A percentile compares a stretch with the other conserved stretches of the same genome.
These are phyloP conservation scores for Cyphellophora europaea DNA, from an alignment of 2,329 filamentous ascomycete species.

Conservation along the genomic window DNA sequence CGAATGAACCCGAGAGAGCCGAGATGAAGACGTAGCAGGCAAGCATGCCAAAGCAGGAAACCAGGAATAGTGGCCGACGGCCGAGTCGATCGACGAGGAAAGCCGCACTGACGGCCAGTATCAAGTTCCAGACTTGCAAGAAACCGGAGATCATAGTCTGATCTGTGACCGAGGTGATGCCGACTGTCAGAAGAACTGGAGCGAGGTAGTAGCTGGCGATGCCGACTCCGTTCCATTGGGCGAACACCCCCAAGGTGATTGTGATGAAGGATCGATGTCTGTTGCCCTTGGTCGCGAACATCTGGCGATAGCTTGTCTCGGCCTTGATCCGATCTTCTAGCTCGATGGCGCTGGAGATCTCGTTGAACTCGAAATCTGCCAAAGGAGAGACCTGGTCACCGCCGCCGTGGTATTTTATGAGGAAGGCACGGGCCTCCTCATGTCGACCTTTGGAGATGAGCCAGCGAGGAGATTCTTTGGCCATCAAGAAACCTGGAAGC, in stretches of 20 bases:
- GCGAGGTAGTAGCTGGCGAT: slow-evolving; percentile 31
- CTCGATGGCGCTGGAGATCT: slow-evolving; percentile 28
- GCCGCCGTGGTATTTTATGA: slow-evolving; percentile 30
- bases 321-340: slow-evolving; percentile 43
- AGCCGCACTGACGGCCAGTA: slow-evolving; percentile 26
- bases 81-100: slow-evolving; percentile 30
- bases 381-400: slow-evolving; percentile 26
- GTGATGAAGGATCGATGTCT: slow-evolving; percentile 45
- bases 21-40: slow-evolving; percentile 33
- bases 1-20: slow-evolving; percentile 26
- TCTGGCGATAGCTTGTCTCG: slow-evolving; percentile 47
- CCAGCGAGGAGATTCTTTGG: slow-evolving; percentile 59
- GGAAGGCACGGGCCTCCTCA: slow-evolving; percentile 19
- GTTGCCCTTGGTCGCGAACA: slow-evolving; percentile 50
- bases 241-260: slow-evolving; percentile 44
- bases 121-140: slow-evolving; percentile 30
- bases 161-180: slow-evolving; percentile 25
- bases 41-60: slow-evolving; percentile 33
- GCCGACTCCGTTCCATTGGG: slow-evolving; percentile 47
- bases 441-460: slow-evolving; percentile 28
- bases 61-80: slow-evolving; percentile 33
- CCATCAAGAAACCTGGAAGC: slow-evolving; percentile 48
- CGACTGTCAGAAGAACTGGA: slow-evolving; percentile 26
- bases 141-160: slow-evolving; percentile 33
- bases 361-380: slow-evolving; percentile 22